These are phyloP conservation scores for Russula abietina DNA, from an alignment of 768 basidiomycete genomes.

Conservation along the genomic window DNA sequence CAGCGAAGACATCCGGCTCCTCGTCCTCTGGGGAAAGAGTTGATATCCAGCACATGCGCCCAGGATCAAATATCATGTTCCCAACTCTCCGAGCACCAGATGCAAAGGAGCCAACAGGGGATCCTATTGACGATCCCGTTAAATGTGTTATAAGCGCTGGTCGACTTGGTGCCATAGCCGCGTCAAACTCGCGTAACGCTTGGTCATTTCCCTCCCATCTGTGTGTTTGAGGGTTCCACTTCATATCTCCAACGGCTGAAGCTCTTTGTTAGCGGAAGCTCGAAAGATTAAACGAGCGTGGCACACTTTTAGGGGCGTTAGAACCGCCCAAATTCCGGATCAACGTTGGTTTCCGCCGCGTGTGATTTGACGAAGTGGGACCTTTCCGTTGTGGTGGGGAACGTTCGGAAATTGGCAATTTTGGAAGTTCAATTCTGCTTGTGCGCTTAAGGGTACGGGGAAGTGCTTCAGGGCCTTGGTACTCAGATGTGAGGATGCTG, in stretches of 20 bases:
- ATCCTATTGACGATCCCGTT: constrained; percentile 80
- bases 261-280: constrained; percentile 14
- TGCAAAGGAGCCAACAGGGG: constrained; percentile 66
- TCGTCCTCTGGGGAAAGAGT: constrained; percentile 81
- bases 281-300: constrained; percentile 10
- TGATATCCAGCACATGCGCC: constrained; percentile 93
- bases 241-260: constrained; percentile 94
- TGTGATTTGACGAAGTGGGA: constrained; percentile 41
- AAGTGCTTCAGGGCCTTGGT: constrained; percentile 13
- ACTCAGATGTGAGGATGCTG: constrained; percentile 20
- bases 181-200: constrained; percentile 83
- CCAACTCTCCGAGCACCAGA: constrained; percentile 86
- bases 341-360: constrained; percentile 74
- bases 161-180: constrained; percentile 71
- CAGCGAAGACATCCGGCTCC: constrained; percentile 93
- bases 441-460: constrained; percentile 45
- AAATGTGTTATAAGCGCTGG: constrained; percentile 95
- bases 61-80: constrained; percentile 96
- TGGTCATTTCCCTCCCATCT: constrained; percentile 99
- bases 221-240: constrained; percentile 84
- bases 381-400: constrained; percentile 48
- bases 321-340: constrained; percentile 76
- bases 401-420: constrained; percentile 29
- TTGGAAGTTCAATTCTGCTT: constrained; percentile 49
- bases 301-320: constrained; percentile 66